A percentile compares a stretch with the other conserved stretches of the same genome.
Evolutionary conservation across 1,284 basidiomycete species (phyloP).

Genomic region (Xerocomus minutiporus): DNA sequence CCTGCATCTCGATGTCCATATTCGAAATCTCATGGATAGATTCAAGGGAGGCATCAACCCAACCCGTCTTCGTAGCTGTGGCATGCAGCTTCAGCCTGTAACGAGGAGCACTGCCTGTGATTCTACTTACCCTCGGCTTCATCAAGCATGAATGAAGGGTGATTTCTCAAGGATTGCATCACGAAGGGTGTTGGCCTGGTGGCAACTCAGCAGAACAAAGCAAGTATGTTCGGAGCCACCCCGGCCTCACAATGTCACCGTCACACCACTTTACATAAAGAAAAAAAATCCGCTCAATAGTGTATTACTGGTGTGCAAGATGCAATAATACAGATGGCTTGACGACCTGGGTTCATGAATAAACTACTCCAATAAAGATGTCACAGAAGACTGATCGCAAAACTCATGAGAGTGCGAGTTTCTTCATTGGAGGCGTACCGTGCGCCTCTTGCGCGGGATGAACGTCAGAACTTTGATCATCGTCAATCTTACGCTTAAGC

Average conservation of each 20-base stretch:
- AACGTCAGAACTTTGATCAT: conserved; percentile 35
- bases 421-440: conserved; percentile 57
- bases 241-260: background rate
- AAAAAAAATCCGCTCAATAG: conserved; percentile 8
- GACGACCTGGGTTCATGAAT: conserved; percentile 25
- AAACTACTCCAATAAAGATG: conserved; percentile 37
- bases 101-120: background rate
- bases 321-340: conserved; percentile 26
- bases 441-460: conserved; percentile 31
- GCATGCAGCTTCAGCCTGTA: background rate
- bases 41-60: conserved; percentile 39
- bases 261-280: no score
- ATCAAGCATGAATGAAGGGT: background rate
- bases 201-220: background rate
- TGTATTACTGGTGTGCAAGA: conserved; percentile 19
- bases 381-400: conserved; percentile 6
- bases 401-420: conserved; percentile 41
- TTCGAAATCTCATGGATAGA: conserved; percentile 52
- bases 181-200: background rate
- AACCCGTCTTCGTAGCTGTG: conserved; percentile 10
- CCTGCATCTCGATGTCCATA: conserved; percentile 68
- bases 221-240: no score
- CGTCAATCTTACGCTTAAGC: conserved; percentile 67
- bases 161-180: background rate
- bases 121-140: conserved; percentile 11